Conservation (phyloP, 768 basidiomycete genomes). For the Podaxis sp. region DNA sequence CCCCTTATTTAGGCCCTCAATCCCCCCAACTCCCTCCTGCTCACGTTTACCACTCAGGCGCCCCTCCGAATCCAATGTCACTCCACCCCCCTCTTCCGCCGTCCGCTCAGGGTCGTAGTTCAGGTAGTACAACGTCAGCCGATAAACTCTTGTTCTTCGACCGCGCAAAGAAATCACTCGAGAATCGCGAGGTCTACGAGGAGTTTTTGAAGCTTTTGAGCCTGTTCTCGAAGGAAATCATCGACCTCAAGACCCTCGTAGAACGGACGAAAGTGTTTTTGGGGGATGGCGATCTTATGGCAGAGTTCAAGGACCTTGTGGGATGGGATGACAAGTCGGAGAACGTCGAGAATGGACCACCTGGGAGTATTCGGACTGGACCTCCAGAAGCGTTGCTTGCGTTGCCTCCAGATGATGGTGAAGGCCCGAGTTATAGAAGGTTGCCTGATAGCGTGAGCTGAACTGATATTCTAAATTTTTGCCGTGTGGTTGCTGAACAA, state of each 20-base stretch:
- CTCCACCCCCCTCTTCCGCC: constrained; percentile 16
- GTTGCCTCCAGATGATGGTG: constrained; percentile 74
- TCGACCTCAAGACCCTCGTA: constrained; percentile 79
- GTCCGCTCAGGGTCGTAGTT: constrained; percentile 20
- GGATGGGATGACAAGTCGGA: constrained; percentile 70
- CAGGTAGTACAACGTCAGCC: constrained; percentile 31
- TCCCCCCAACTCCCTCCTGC: constrained; percentile 35
- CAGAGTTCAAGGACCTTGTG: constrained; percentile 83
- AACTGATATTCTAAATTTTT: neutral
- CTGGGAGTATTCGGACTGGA: constrained; percentile 71
- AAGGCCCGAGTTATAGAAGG: constrained; percentile 91
- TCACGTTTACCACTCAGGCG: constrained; percentile 22
- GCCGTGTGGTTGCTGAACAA: constrained; percentile 2
- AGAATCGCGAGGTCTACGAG: constrained; percentile 75
- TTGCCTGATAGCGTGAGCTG: constrained; percentile 80
- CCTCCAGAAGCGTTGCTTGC: constrained; percentile 77
- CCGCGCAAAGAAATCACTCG: constrained; percentile 77
- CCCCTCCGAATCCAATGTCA: constrained; percentile 16
- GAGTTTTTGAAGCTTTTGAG: constrained; percentile 93
- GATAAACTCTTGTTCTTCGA: constrained; percentile 95
- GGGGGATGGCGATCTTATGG: constrained; percentile 73
- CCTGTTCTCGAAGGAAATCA: constrained; percentile 88
- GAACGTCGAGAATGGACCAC: constrained; percentile 63
- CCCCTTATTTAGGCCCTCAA: constrained; percentile 39
- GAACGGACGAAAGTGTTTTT: constrained; percentile 80